Evolutionary conservation across 257 asterid genomes (phyloP).

Genomic region (Nicotiana knightiana): DNA sequence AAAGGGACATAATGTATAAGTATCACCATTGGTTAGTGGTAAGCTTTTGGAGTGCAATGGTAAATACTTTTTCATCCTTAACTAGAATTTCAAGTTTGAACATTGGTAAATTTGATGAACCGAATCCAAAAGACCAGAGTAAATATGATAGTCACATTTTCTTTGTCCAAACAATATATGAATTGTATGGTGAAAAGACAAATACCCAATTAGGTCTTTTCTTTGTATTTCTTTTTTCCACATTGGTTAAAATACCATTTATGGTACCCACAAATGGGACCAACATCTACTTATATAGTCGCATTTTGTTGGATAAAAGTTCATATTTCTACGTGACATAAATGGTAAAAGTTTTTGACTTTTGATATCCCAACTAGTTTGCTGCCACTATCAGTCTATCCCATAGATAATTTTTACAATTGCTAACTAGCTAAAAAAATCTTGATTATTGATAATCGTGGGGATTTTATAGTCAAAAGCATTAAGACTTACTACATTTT

Average conservation of each 20-base stretch:
- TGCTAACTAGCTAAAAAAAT: background rate
- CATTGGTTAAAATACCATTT: background rate
- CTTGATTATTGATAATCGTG: background rate
- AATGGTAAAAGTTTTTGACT: background rate
- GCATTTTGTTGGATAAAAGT: background rate
- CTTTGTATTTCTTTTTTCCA: background rate
- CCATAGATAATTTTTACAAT: background rate
- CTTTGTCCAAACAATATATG: background rate
- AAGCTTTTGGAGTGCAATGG: too few species aligned
- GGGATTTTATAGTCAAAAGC: background rate
- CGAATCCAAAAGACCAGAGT: background rate
- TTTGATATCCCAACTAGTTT: background rate
- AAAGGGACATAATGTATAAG: too few species aligned
- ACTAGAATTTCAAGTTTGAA: too few species aligned
- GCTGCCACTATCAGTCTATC: background rate
- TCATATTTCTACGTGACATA: background rate
- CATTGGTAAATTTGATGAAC: background rate
- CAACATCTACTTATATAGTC: background rate
- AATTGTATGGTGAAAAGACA: background rate
- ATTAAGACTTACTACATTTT: background rate
- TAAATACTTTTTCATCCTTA: too few species aligned
- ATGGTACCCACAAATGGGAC: background rate
- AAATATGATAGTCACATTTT: background rate
- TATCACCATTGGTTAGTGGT: too few species aligned
- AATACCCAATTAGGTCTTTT: background rate